A percentile compares a stretch with the other conserved stretches of the same genome.
Conservation (phyloP, 2,329 filamentous ascomycete genomes). For the Fusarium camptoceras region DNA sequence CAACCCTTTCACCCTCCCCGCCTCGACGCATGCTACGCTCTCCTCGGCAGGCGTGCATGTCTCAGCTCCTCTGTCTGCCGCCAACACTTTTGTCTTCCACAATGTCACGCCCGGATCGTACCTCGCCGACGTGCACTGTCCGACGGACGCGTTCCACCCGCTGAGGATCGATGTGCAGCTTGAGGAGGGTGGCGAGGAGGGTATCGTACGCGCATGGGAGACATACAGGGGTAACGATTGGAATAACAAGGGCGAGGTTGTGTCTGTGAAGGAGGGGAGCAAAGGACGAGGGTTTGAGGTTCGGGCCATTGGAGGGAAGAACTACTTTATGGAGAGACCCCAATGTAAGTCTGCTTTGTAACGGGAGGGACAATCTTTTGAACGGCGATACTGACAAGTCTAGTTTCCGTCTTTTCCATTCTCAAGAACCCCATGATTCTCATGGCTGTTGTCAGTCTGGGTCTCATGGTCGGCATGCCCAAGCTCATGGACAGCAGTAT, state of each 20-base stretch:
- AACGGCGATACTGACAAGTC: conserved; percentile 6
- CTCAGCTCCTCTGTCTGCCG: conserved; percentile 72
- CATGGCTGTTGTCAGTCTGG: conserved; percentile 85
- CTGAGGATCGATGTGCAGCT: conserved; percentile 78
- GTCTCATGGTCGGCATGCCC: conserved; percentile 90
- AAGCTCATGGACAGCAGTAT: conserved; percentile 95
- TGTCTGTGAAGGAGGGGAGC: conserved; percentile 56
- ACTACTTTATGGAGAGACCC: conserved; percentile 80
- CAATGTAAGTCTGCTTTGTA: conserved; percentile 70
- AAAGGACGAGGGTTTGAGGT: conserved; percentile 67
- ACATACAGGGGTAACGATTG: conserved; percentile 91
- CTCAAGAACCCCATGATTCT: conserved; percentile 98
- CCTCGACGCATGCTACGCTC: conserved; percentile 74
- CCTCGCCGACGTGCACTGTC: conserved; percentile 82
- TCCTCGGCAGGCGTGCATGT: conserved; percentile 54
- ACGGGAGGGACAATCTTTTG: neutral
- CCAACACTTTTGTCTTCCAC: conserved; percentile 80
- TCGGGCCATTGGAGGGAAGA: conserved; percentile 71
- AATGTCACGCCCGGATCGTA: conserved; percentile 81
- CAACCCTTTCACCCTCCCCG: conserved; percentile 67
- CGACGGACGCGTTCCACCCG: conserved; percentile 80
- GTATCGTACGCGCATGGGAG: conserved; percentile 76
- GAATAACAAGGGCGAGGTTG: conserved; percentile 81
- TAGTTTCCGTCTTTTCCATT: conserved; percentile 83
- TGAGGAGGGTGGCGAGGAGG: conserved; percentile 44